phyloP scores from a whole-genome alignment of 805 yeast genomes.

The Candida glaebosa region DNA sequence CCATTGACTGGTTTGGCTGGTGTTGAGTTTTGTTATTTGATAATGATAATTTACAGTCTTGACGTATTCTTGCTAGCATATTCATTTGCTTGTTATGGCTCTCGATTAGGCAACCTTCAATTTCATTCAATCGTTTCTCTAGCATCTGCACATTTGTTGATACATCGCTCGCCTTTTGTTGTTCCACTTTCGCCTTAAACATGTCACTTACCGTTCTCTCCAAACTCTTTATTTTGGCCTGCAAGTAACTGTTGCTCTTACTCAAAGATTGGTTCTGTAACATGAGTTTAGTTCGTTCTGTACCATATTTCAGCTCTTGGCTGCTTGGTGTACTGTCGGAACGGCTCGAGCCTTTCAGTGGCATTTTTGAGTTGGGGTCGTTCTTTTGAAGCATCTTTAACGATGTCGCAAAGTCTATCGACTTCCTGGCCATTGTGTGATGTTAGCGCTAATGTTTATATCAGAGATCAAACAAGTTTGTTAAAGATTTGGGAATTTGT shows the following conservation, averaged over 20 bases:
- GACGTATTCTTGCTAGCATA: constrained; percentile 1
- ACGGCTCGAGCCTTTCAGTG: background rate
- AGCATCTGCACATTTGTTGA: constrained; percentile 4
- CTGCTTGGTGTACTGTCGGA: too few relatives aligned
- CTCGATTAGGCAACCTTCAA: constrained; percentile 5
- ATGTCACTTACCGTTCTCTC: constrained; percentile 50
- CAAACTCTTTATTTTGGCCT: constrained; percentile 48
- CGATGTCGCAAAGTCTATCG: constrained; percentile 3
- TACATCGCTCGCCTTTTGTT: constrained; percentile 34
- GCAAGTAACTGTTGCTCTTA: constrained; percentile 50
- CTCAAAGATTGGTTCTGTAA: constrained; percentile 61
- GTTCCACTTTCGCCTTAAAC: constrained; percentile 46
- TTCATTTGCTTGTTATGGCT: constrained; percentile 1
- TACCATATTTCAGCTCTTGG: too few relatives aligned
- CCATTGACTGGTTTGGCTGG: background rate
- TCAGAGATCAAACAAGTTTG: background rate
- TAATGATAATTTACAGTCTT: background rate
- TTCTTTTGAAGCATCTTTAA: constrained; percentile 2
- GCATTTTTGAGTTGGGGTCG: background rate
- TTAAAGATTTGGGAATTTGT: too few relatives aligned
- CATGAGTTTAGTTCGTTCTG: constrained; percentile 24
- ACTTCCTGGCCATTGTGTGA: constrained; percentile 4
- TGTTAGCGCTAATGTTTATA: background rate
- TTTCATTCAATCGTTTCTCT: background rate
- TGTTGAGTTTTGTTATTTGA: background rate